Percentiles rank a stretch among this genome's conserved stretches.
Evolutionary conservation across 352 stramenopile species (phyloP).

Genomic region (Phytophthora podocarpi): DNA sequence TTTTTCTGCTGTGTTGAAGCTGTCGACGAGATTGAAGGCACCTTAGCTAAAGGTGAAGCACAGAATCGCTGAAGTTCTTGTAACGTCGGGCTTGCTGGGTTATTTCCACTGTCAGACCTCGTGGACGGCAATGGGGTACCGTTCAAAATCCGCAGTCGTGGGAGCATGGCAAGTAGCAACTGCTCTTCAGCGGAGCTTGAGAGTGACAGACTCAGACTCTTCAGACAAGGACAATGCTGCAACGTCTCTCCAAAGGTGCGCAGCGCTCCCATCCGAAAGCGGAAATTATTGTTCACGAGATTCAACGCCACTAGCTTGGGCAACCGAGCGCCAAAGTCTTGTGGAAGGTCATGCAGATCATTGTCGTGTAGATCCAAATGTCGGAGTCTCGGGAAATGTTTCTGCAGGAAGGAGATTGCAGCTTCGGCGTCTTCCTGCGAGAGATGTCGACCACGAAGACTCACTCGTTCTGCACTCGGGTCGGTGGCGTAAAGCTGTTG

Average conservation of each 20-base stretch:
- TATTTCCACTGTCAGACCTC: conserved; percentile 10
- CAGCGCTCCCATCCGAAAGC: conserved; percentile 38
- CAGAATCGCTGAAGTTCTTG: conserved; percentile 33
- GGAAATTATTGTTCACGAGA: conserved; percentile 55
- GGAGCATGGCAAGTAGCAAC: conserved; percentile 59
- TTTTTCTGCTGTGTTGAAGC: neutral
- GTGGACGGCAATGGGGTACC: conserved; percentile 37
- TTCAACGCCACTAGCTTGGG: conserved; percentile 68
- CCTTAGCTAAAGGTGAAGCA: conserved; percentile 19
- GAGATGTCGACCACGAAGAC: conserved; percentile 40
- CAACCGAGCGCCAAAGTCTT: conserved; percentile 42
- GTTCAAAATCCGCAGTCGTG: conserved; percentile 65
- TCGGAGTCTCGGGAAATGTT: conserved; percentile 49
- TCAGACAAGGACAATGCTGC: conserved; percentile 50
- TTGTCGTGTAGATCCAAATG: conserved; percentile 73
- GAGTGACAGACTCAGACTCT: conserved; percentile 64
- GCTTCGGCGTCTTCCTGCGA: conserved; percentile 34
- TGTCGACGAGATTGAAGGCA: neutral
- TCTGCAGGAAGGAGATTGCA: conserved; percentile 40
- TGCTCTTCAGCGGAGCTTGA: conserved; percentile 61
- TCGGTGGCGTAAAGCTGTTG: conserved; percentile 46
- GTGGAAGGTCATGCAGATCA: conserved; percentile 40
- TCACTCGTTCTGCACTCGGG: conserved; percentile 49
- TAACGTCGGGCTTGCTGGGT: conserved; percentile 28
- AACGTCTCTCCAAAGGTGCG: conserved; percentile 48